A percentile compares a stretch with the other conserved stretches of the same genome.
phyloP scores from a whole-genome alignment of 352 stramenopile genomes.

The Phytophthora pini region DNA sequence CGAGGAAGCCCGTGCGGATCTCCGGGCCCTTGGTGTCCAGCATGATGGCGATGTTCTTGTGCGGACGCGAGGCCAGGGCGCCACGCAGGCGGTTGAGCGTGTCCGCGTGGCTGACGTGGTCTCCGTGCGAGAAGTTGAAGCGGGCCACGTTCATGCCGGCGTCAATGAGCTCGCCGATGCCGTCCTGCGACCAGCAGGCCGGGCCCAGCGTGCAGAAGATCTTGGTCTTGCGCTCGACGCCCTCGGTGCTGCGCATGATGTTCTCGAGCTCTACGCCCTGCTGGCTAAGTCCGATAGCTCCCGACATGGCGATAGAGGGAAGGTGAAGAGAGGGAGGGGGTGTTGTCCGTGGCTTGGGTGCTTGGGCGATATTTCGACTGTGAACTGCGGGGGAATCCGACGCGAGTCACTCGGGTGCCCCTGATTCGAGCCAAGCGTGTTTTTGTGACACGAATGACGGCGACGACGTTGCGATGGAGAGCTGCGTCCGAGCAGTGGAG shows the following conservation, averaged over 20 bases:
- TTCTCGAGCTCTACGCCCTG: constrained; percentile 42
- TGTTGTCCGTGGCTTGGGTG: constrained; percentile 10
- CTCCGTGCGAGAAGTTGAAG: constrained; percentile 94
- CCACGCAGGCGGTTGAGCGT: constrained; percentile 70
- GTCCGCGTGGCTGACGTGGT: constrained; percentile 55
- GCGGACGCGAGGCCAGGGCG: constrained; percentile 61
- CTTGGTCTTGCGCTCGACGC: constrained; percentile 80
- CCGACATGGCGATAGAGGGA: constrained; percentile 20
- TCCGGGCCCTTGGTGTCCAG: background rate
- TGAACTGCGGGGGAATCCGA: constrained; percentile 2
- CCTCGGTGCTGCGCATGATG: constrained; percentile 35
- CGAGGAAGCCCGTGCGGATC: background rate
- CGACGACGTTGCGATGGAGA: background rate
- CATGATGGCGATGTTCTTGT: constrained; percentile 55
- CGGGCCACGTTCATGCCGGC: constrained; percentile 97
- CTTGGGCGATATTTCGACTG: constrained; percentile 18
- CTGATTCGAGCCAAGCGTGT: constrained; percentile 4
- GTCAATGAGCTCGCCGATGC: constrained; percentile 88
- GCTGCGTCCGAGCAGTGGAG: background rate
- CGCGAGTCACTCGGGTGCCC: background rate
- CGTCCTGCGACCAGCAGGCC: constrained; percentile 93
- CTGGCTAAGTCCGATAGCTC: constrained; percentile 36
- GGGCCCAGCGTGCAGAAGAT: constrained; percentile 92
- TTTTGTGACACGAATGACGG: constrained; percentile 7
- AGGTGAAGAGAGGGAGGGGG: background rate